A percentile compares a stretch with the other conserved stretches of the same genome.
These are phyloP conservation scores for Clavariopsis aquatica DNA, from an alignment of 495 filamentous ascomycete species.

Conservation along the genomic window DNA sequence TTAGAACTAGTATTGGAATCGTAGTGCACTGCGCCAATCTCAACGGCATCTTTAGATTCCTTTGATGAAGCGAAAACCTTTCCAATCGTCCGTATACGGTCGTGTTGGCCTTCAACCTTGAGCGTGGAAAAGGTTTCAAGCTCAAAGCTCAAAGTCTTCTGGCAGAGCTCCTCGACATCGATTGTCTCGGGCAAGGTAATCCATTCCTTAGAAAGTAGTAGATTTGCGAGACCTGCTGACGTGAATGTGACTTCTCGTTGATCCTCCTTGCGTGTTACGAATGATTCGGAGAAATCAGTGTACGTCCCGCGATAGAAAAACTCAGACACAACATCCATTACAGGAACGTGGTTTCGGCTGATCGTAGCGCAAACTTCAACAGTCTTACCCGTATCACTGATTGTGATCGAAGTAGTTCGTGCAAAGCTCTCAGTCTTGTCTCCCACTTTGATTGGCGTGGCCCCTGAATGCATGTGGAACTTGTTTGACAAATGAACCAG, in stretches of 20 bases:
- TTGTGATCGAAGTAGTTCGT: constrained; percentile 12
- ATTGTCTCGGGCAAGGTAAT: constrained; percentile 36
- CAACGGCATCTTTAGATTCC: constrained; percentile 19
- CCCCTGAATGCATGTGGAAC: constrained; percentile 37
- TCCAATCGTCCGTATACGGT: constrained; percentile 10
- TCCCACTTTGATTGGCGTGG: constrained; percentile 37
- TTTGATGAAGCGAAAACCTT: constrained; percentile 19
- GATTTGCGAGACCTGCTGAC: constrained; percentile 87
- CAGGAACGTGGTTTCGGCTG: constrained; percentile 31
- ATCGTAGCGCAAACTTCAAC: constrained; percentile 41
- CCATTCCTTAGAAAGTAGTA: constrained; percentile 42
- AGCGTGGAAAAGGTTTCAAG: constrained; percentile 28
- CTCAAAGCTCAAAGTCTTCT: constrained; percentile 31
- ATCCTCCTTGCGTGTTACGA: constrained; percentile 46
- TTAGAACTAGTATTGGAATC: background rate
- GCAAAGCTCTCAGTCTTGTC: constrained; percentile 37
- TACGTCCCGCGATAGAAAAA: constrained; percentile 41
- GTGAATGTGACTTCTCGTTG: constrained; percentile 76
- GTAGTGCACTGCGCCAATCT: constrained; percentile 23
- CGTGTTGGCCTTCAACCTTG: constrained; percentile 8
- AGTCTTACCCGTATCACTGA: constrained; percentile 38
- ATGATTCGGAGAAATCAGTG: constrained; percentile 22
- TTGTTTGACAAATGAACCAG: constrained; percentile 45
- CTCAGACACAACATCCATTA: constrained; percentile 39
- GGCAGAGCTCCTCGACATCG: constrained; percentile 20